Evolutionary conservation across 2,329 filamentous ascomycete genomes (phyloP), one percentile per base, ranked within the genome.

Genomic region (Geosmithia flava): DNA sequence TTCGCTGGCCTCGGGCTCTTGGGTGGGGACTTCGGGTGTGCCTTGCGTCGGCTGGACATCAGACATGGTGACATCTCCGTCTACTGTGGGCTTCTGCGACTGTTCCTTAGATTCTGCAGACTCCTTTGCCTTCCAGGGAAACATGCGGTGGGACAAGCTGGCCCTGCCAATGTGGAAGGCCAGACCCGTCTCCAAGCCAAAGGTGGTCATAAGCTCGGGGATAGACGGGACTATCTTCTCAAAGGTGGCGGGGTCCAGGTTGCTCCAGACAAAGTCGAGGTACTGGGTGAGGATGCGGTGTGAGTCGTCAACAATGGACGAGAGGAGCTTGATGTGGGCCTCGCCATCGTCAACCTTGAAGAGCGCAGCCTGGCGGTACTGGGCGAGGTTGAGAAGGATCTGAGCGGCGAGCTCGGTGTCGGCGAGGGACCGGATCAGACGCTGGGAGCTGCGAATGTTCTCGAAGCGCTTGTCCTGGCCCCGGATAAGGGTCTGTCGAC

Each of bases 301-400:
- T 19, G 94, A 84, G 61, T 95, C 90, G 60, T 98, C 93, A 47
- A 95, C 78, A 54, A 95, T 82, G 47, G 88, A 88, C 2, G 87
- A 86, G 13, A 97, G 69, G 42, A 90, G 83, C 63, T 98, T 98
- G 61, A 96, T 81, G 52, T 94, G 89, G 0, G 86, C 83, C 50
- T 85, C 79, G 20, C 75, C 72, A 37, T 88, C 80, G 7, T 84
- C 76, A 1, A 83, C 68, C 41, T 81, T 81, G 65, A 85, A 94
- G 20, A 93, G 79, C 52, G 88, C 93, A n/a, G 84, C 81, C 59
- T 94, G 83, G 44, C 88, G 81, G 63, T 95, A 89, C 59, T 96
- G 90, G 0, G 90, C 87, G 55, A 98, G 83, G 43, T 89, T 85
- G 55, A 97, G 78, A n/a, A 98, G 75, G 2, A 97, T 74, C 51